phyloP scores from a whole-genome alignment of 148 eudicot genomes.

The Vaccinium macrocarpon region DNA sequence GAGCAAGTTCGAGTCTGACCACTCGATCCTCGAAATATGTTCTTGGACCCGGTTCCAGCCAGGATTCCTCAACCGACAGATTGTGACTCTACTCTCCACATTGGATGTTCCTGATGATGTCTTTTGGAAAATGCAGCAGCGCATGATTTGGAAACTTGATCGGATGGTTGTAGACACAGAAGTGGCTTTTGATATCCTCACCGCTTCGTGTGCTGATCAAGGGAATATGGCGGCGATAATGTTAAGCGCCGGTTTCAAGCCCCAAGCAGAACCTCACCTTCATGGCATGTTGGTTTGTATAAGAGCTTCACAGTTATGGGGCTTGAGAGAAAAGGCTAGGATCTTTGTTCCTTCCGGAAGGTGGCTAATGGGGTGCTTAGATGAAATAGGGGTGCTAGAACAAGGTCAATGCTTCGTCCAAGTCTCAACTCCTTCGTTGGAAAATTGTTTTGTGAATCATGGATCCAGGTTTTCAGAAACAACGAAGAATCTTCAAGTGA shows the following conservation, averaged over 20 bases:
- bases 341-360: slow-evolving; percentile 77
- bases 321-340: slow-evolving; percentile 69
- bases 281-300: slow-evolving; percentile 77
- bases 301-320: slow-evolving; percentile 75
- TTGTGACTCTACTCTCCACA: slow-evolving; percentile 71
- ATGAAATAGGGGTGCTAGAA: slow-evolving; percentile 68
- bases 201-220: slow-evolving; percentile 69
- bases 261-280: slow-evolving; percentile 76
- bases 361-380: slow-evolving; percentile 93
- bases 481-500: slow-evolving; percentile 40
- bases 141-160: slow-evolving; percentile 60
- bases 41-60: slow-evolving; percentile 93
- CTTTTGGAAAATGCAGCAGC: slow-evolving; percentile 77
- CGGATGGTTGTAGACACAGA: slow-evolving; percentile 56
- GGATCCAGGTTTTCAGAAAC: slow-evolving; percentile 58
- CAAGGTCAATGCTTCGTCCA: slow-evolving; percentile 88
- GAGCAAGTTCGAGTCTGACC: slow-evolving; percentile 71
- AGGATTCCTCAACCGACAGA: slow-evolving; percentile 80
- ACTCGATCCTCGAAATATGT: slow-evolving; percentile 72
- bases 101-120: slow-evolving; percentile 57
- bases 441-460: slow-evolving; percentile 65
- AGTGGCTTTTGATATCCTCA: slow-evolving; percentile 68
- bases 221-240: slow-evolving; percentile 86
- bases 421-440: slow-evolving; percentile 64
- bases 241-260: slow-evolving; percentile 83